Percentiles rank a stretch among this genome's conserved stretches.
These are phyloP conservation scores for Ganoderma lucidum DNA, from an alignment of 1,284 basidiomycete species.

Conservation along the genomic window DNA sequence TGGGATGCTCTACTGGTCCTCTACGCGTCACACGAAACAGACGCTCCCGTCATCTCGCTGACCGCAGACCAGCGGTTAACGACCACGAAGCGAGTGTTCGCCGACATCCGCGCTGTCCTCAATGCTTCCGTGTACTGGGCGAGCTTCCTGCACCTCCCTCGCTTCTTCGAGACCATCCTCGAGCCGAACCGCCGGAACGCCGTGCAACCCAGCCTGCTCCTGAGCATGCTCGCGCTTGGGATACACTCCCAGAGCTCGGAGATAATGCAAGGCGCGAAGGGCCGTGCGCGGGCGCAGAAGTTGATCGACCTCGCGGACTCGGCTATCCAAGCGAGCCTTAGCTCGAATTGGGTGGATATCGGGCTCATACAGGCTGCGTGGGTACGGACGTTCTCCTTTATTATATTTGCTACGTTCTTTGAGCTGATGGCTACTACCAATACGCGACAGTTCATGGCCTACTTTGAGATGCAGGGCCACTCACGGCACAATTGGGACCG, in stretches of 20 bases:
- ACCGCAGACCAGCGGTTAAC: conserved; percentile 52
- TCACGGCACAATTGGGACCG: conserved; percentile 60
- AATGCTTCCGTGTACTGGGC: conserved; percentile 71
- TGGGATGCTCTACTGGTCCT: conserved; percentile 73
- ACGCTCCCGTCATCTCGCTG: conserved; percentile 33
- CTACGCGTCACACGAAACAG: conserved; percentile 51
- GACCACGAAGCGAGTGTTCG: conserved; percentile 53
- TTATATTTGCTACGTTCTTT: background rate
- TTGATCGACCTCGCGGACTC: conserved; percentile 72
- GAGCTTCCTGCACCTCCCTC: conserved; percentile 73
- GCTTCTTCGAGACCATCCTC: conserved; percentile 65
- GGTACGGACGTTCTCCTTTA: conserved; percentile 51
- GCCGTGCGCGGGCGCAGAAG: conserved; percentile 60
- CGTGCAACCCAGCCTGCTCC: conserved; percentile 73
- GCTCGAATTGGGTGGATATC: conserved; percentile 73
- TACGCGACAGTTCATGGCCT: conserved; percentile 59
- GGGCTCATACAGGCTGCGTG: conserved; percentile 76
- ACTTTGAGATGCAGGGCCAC: conserved; percentile 77
- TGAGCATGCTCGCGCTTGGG: conserved; percentile 68
- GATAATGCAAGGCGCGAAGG: conserved; percentile 47
- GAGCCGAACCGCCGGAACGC: conserved; percentile 56
- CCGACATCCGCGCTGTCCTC: conserved; percentile 70
- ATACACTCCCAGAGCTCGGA: conserved; percentile 76
- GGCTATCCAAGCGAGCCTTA: conserved; percentile 72
- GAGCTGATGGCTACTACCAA: background rate